phyloP scores from a whole-genome alignment of 2,329 filamentous ascomycete genomes.

The Didymellaceae sp. region DNA sequence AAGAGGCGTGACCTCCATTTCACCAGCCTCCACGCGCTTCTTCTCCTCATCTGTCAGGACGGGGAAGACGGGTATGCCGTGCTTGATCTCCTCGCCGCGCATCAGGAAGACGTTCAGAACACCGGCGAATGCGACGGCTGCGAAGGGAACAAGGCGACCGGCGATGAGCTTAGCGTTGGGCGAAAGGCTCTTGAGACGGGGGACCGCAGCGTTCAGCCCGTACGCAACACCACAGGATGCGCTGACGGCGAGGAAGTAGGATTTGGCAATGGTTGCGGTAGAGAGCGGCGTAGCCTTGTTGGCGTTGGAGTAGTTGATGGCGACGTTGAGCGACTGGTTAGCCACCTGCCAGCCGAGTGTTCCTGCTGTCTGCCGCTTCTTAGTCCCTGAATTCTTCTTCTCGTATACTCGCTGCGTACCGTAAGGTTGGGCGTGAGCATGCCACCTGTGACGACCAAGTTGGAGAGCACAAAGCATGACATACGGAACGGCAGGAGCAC shows the following conservation, averaged over 20 bases:
- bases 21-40: conserved; percentile 67
- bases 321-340: conserved; percentile 98
- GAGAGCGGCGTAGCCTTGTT: conserved; percentile 95
- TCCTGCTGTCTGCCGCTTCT: conserved; percentile 70
- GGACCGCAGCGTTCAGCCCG: conserved; percentile 88
- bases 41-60: conserved; percentile 75
- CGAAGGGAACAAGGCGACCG: conserved; percentile 90
- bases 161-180: conserved; percentile 79
- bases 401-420: conserved; percentile 54
- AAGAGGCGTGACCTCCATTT: conserved; percentile 67
- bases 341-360: conserved; percentile 93
- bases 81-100: conserved; percentile 93
- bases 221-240: conserved; percentile 94
- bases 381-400: conserved; percentile 22
- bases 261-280: conserved; percentile 80
- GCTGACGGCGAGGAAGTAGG: conserved; percentile 88
- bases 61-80: conserved; percentile 91
- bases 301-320: conserved; percentile 95
- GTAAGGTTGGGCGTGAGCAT: conserved; percentile 92
- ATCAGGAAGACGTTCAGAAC: conserved; percentile 96
- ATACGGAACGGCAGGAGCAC: conserved; percentile 96
- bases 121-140: conserved; percentile 89
- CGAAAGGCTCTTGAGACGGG: conserved; percentile 77
- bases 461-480: conserved; percentile 93
- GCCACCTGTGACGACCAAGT: conserved; percentile 91